Evolutionary conservation across 345 rosid genomes (phyloP).

Genomic region (Pugionium cornutum): DNA sequence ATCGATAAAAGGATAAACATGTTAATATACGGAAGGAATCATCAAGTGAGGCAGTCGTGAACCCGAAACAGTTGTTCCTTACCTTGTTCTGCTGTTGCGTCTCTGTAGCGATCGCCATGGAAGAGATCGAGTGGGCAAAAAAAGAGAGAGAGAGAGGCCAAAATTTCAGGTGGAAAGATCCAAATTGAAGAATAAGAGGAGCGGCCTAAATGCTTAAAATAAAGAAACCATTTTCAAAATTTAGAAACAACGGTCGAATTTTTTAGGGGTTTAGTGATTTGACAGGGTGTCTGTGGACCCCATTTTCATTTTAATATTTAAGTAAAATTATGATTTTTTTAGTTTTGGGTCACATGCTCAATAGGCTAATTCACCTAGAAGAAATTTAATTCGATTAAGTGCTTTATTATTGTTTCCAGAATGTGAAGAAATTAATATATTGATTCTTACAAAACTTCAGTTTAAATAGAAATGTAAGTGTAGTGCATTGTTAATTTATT

Average conservation of each 20-base stretch:
- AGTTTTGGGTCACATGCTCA: too few relatives aligned
- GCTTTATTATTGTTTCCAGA: too few relatives aligned
- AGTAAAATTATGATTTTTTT: too few relatives aligned
- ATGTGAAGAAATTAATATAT: too few relatives aligned
- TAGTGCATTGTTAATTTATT: too few relatives aligned
- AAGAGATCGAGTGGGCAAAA: constrained; percentile 7
- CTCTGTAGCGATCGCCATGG: constrained; percentile 80
- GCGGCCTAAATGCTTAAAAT: constrained; percentile 22
- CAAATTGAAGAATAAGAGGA: constrained; percentile 24
- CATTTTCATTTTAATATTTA: too few relatives aligned
- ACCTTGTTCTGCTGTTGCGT: constrained; percentile 67
- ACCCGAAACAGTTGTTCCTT: background rate
- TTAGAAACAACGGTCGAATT: constrained; percentile 67
- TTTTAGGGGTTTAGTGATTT: constrained; percentile 39
- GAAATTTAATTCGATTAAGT: too few relatives aligned
- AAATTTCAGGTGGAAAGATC: background rate
- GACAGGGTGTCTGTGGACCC: constrained; percentile 36
- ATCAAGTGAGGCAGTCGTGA: background rate
- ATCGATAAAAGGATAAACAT: background rate
- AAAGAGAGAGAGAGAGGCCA: constrained; percentile 17
- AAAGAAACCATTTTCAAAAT: background rate
- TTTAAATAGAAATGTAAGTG: too few relatives aligned
- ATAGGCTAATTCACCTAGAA: too few relatives aligned
- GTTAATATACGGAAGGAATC: background rate
- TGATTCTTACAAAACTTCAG: too few relatives aligned